Evolutionary conservation across 148 eudicot genomes (phyloP).

Genomic region (Dianthus caryophyllus): DNA sequence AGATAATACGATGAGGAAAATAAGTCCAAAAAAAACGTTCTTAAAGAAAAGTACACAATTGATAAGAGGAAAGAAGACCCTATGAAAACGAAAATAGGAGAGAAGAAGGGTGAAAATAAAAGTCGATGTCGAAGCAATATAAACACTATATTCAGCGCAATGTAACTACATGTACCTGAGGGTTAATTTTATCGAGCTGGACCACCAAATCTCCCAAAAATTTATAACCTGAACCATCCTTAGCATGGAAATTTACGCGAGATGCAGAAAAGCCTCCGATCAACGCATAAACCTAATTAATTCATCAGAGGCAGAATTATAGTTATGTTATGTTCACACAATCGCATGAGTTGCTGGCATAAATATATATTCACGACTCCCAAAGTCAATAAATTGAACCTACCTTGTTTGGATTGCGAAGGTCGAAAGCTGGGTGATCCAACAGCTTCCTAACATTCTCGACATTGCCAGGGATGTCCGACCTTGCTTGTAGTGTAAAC

Average conservation of each 20-base stretch:
- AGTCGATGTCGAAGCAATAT: background rate
- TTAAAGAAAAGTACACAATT: too few species aligned
- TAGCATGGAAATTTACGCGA: constrained; percentile 90
- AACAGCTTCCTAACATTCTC: constrained; percentile 78
- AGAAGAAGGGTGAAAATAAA: background rate
- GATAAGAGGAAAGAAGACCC: too few species aligned
- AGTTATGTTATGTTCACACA: constrained; percentile 3
- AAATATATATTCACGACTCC: background rate
- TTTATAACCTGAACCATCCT: constrained; percentile 96
- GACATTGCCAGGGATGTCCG: constrained; percentile 83
- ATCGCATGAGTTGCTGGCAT: background rate
- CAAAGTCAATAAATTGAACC: constrained; percentile 28
- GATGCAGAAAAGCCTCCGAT: constrained; percentile 92
- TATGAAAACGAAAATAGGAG: background rate
- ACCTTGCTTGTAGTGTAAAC: constrained; percentile 91
- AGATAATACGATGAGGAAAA: too few species aligned
- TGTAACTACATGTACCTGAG: constrained; percentile 64
- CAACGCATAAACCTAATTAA: constrained; percentile 75
- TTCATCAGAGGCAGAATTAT: background rate
- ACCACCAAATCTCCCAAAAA: constrained; percentile 86
- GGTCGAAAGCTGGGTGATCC: constrained; percentile 84
- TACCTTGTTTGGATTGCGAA: constrained; percentile 97
- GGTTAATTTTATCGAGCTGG: constrained; percentile 86
- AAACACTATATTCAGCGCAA: background rate
- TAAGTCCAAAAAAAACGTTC: too few species aligned